These are phyloP conservation scores for Emergomyces pasteurianus DNA, from an alignment of 2,329 filamentous ascomycete genomes.

Conservation along the genomic window DNA sequence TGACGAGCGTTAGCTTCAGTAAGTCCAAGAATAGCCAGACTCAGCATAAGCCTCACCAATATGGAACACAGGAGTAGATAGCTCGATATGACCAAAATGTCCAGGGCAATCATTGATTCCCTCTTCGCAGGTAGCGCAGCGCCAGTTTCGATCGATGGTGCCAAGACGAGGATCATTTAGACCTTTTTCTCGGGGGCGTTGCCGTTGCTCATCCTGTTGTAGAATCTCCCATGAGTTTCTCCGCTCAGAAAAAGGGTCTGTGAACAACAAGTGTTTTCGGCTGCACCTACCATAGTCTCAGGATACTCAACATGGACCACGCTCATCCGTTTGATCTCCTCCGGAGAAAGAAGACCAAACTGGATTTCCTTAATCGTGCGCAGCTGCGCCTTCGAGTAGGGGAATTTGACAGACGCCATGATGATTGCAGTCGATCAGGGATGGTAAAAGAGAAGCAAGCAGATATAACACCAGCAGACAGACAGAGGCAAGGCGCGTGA, in stretches of 20 bases:
- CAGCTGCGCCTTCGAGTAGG: slow-evolving; percentile 87
- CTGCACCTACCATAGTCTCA: slow-evolving; percentile 69
- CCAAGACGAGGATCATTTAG: slow-evolving; percentile 93
- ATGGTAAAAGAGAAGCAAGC: background rate
- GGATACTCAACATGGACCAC: slow-evolving; percentile 92
- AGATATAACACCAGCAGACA: background rate
- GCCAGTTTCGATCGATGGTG: slow-evolving; percentile 89
- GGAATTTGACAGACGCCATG: slow-evolving; percentile 88
- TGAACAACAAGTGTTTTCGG: slow-evolving; percentile 1
- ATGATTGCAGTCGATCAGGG: slow-evolving; percentile 47
- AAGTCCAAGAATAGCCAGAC: slow-evolving; percentile 1
- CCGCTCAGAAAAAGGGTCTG: background rate
- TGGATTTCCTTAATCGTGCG: slow-evolving; percentile 98
- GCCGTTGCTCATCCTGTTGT: slow-evolving; percentile 67
- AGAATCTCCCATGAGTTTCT: slow-evolving; percentile 11
- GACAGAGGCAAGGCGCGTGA: background rate
- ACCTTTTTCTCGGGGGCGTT: slow-evolving; percentile 79
- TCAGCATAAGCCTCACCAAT: slow-evolving; percentile 39
- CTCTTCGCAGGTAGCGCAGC: slow-evolving; percentile 93
- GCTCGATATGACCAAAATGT: slow-evolving; percentile 97
- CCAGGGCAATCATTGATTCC: slow-evolving; percentile 92
- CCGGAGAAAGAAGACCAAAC: slow-evolving; percentile 92
- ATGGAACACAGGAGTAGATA: slow-evolving; percentile 93
- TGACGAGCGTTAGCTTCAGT: slow-evolving; percentile 20
- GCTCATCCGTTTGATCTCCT: slow-evolving; percentile 99